Conservation (phyloP, 176 grass and related monocot genomes). For the Triticum monococcum region DNA sequence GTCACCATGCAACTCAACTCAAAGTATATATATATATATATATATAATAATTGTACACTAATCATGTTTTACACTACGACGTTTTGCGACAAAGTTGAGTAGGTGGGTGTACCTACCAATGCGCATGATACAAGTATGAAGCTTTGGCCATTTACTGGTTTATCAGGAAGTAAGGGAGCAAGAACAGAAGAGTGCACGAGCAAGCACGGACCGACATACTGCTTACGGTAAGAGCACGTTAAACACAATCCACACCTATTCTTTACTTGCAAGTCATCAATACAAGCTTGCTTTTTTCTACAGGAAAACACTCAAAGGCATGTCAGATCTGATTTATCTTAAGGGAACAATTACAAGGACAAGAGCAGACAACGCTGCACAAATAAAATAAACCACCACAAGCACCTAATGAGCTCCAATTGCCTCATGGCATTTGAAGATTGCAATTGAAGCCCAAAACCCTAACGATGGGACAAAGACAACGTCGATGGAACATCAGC, state of each 20-base stretch:
- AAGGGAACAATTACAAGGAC: conserved; percentile 1
- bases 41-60: background rate
- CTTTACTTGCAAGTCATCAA: background rate
- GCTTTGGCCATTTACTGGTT: background rate
- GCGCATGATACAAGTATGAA: background rate
- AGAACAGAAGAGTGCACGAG: background rate
- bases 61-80: background rate
- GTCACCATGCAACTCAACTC: background rate
- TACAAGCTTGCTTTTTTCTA: background rate
- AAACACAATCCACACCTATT: conserved; percentile 1
- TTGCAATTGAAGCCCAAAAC: background rate
- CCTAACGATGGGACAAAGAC: background rate
- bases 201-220: background rate
- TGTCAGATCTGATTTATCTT: background rate
- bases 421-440: conserved; percentile 7
- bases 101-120: conserved; percentile 12
- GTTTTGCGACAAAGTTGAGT: background rate
- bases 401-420: conserved; percentile 5
- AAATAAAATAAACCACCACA: background rate
- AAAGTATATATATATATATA: too few species aligned
- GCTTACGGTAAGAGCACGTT: background rate
- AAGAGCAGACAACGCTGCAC: background rate
- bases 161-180: background rate
- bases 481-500: background rate
- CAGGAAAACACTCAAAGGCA: background rate